These are phyloP conservation scores for Rhodosporidiobolus odoratus DNA, from an alignment of 768 basidiomycete genomes.

Conservation along the genomic window DNA sequence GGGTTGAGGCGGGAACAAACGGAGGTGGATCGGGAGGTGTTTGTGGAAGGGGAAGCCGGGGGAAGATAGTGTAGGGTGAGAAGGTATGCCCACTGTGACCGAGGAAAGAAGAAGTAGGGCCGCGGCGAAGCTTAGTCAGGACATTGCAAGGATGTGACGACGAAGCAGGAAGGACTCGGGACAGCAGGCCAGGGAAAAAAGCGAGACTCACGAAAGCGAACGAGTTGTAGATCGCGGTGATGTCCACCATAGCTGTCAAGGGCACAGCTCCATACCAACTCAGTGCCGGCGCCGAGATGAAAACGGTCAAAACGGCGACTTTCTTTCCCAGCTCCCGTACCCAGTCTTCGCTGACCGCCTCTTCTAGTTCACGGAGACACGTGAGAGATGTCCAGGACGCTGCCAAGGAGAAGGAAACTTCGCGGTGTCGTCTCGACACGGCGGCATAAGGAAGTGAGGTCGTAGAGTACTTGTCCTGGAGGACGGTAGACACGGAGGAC, in stretches of 20 bases:
- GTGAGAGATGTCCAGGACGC: background rate
- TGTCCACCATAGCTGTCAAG: slow-evolving; percentile 52
- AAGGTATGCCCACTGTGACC: slow-evolving; percentile 85
- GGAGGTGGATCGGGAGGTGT: slow-evolving; percentile 45
- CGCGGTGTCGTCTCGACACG: background rate
- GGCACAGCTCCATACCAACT: slow-evolving; percentile 39
- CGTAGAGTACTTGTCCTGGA: slow-evolving; percentile 52
- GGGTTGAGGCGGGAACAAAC: slow-evolving; percentile 59
- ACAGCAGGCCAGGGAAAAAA: no score
- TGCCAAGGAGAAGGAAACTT: slow-evolving; percentile 20
- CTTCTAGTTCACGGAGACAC: background rate
- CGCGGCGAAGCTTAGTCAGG: slow-evolving; percentile 49
- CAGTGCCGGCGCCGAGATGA: slow-evolving; percentile 56
- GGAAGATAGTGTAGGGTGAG: slow-evolving; percentile 57
- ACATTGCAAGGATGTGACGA: no score
- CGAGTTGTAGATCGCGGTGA: slow-evolving; percentile 39
- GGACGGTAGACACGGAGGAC: slow-evolving; percentile 51
- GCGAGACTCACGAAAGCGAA: slow-evolving; percentile 23
- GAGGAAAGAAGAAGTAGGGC: slow-evolving; percentile 77
- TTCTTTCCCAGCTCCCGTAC: slow-evolving; percentile 4
- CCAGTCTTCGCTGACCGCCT: background rate
- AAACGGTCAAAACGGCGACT: slow-evolving; percentile 50
- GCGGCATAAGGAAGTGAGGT: slow-evolving; percentile 8
- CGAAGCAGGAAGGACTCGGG: slow-evolving; percentile 19
- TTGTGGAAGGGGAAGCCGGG: slow-evolving; percentile 34